Conservation (phyloP, 2,329 filamentous ascomycete genomes). For the Blastomyces gilchristii region DNA sequence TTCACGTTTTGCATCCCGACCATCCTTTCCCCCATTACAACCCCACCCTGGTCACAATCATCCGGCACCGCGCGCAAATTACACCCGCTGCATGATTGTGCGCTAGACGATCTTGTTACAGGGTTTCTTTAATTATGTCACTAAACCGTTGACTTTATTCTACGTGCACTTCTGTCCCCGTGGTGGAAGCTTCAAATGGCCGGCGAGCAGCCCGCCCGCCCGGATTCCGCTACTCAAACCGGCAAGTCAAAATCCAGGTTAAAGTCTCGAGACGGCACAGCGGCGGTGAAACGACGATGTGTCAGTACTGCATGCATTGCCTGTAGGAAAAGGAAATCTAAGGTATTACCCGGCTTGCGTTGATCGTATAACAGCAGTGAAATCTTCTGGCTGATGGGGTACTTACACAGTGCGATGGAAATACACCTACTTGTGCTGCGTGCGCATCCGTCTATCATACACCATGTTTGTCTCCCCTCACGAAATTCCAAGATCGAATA, state of each 20-base stretch:
- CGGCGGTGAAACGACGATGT: slow-evolving; percentile 55
- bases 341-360: slow-evolving; percentile 32
- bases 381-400: not conserved
- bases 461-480: slow-evolving; percentile 23
- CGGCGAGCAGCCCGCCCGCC: not conserved
- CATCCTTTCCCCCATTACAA: not conserved
- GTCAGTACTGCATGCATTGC: slow-evolving; percentile 79
- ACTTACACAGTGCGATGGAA: slow-evolving; percentile 63
- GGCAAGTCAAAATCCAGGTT: slow-evolving; percentile 24
- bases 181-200: not conserved
- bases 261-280: slow-evolving; percentile 19
- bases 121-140: not conserved
- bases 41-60: not conserved
- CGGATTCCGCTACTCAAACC: slow-evolving; percentile 1
- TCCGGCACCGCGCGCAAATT: not conserved
- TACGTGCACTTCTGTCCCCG: not conserved
- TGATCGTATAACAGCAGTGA: not conserved
- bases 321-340: slow-evolving; percentile 67
- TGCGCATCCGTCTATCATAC: slow-evolving; percentile 77
- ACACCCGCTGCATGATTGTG: not conserved
- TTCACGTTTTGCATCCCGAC: not conserved
- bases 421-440: slow-evolving; percentile 83
- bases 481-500: not conserved
- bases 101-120: not conserved
- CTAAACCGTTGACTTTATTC: not conserved